Base-by-base conservation (phyloP, 208 protist genomes). In the Histomonas meleagridis region DNA sequence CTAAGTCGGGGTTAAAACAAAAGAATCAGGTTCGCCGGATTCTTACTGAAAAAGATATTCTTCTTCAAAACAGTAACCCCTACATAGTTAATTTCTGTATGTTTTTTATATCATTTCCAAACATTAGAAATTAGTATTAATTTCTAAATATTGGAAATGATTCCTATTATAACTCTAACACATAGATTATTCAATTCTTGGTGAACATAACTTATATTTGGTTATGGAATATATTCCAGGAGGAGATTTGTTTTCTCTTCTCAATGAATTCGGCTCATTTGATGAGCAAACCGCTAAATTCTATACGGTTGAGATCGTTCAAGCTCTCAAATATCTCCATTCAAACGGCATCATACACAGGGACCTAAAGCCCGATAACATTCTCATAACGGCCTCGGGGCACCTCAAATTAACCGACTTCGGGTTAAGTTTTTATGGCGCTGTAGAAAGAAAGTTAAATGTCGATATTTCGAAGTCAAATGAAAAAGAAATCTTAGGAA, bases 331-430 rank as follows among this genome's bases (percentile, higher is more conserved):
- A 62, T 62, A 95, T 38, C 62, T 96, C 21, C 95, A 95, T 62
- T 14, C 2, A 16, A 48, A 92, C 3, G 49, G 49, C 32, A 95
- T 95, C 57, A 79, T 95, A 28, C 95, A 95, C 48, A 78, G 95
- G 26, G 94, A 95, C 91, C 62, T 96, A 0, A 95, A 95, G 79
- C 94, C 94, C 5, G 94, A 95, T 62, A 96, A 96, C 72, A 62
- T 96, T 9, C 90, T 96, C 1, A 57, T 96, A 7, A 90, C 92
- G 62, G 26, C 38, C 21, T n/a, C 95, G 18, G 97, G 97, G 5
- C 94, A 97, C 91, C 94, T 97, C 40, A 97, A 96, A 72, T 93
- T 98, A 0, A 96, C 95, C 9, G 97, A 98, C 94, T 97, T 98
- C 93, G 97, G 97, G 28, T 78, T 96, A 62, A 46, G n/a, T 46